Evolutionary conservation across 495 filamentous ascomycete genomes (phyloP).

Genomic region (Tetracladium marchalianum): DNA sequence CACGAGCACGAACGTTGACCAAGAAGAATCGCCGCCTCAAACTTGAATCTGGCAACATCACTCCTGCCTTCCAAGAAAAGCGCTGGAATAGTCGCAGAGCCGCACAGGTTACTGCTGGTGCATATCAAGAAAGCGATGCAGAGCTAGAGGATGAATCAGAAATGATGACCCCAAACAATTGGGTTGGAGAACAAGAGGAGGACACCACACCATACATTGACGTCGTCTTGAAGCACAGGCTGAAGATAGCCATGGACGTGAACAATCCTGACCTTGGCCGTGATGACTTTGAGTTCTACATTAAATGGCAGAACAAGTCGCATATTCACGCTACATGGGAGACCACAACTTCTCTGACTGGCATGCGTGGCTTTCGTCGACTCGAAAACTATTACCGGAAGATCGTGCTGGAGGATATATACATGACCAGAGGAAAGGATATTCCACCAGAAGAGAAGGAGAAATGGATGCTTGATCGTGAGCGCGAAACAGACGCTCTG

Average conservation of each 20-base stretch:
- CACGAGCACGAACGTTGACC: slow-evolving; percentile 50
- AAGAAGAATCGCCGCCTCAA: slow-evolving; percentile 68
- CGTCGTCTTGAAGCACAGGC: slow-evolving; percentile 73
- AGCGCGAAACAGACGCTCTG: slow-evolving; percentile 73
- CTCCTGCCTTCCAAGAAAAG: slow-evolving; percentile 57
- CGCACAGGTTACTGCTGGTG: slow-evolving; percentile 76
- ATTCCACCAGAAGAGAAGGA: slow-evolving; percentile 79
- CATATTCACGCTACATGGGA: slow-evolving; percentile 97
- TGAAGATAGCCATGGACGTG: slow-evolving; percentile 56
- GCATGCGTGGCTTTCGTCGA: slow-evolving; percentile 67
- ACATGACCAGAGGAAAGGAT: slow-evolving; percentile 55
- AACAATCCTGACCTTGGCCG: slow-evolving; percentile 46
- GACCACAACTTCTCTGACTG: slow-evolving; percentile 54
- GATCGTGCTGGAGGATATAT: slow-evolving; percentile 62
- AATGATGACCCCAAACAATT: slow-evolving; percentile 49
- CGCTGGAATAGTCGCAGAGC: slow-evolving; percentile 87
- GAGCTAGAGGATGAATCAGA: slow-evolving; percentile 69
- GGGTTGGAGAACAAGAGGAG: slow-evolving; percentile 51
- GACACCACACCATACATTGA: slow-evolving; percentile 77
- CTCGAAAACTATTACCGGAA: slow-evolving; percentile 92
- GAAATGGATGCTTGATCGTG: slow-evolving; percentile 81
- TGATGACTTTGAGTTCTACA: slow-evolving; percentile 84
- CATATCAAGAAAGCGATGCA: slow-evolving; percentile 74
- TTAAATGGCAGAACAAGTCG: slow-evolving; percentile 95
- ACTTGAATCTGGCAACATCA: slow-evolving; percentile 41